Percentiles rank a stretch among this genome's conserved stretches.
phyloP scores from a whole-genome alignment of 1,284 basidiomycete genomes.

The Melampsora abietis-canadensis region DNA sequence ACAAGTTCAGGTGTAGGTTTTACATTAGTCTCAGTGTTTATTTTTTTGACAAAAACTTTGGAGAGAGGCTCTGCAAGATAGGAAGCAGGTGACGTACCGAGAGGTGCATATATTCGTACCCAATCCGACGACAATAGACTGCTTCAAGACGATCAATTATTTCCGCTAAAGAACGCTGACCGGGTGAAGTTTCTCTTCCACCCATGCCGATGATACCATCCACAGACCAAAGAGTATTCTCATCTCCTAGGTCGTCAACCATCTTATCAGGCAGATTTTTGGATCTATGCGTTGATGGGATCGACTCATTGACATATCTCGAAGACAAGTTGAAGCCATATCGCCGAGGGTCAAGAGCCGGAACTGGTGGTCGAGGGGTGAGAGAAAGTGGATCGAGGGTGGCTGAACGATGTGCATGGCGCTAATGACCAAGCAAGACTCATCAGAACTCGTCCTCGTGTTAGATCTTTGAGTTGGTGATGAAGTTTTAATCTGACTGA shows the following conservation, averaged over 20 bases:
- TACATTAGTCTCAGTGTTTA: background rate
- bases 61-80: background rate
- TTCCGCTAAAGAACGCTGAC: constrained; percentile 16
- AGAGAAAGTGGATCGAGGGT: constrained; percentile 80
- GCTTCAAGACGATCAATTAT: constrained; percentile 22
- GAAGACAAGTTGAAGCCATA: constrained; percentile 65
- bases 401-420: constrained; percentile 73
- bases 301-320: constrained; percentile 3
- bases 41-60: constrained; percentile 2
- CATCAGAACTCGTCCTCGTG: background rate
- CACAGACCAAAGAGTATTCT: constrained; percentile 21
- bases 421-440: constrained; percentile 47
- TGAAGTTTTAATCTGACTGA: background rate
- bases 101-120: constrained; percentile 32
- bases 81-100: background rate
- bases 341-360: constrained; percentile 70
- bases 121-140: constrained; percentile 25
- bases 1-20: constrained; percentile 2
- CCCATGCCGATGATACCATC: constrained; percentile 37
- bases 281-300: constrained; percentile 23
- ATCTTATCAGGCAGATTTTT: constrained; percentile 45
- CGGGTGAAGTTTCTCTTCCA: background rate
- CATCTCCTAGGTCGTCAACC: constrained; percentile 53
- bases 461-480: background rate
- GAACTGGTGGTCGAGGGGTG: constrained; percentile 76